Evolutionary conservation across 129 eudicot genomes (phyloP).

Genomic region (Apium graveolens): DNA sequence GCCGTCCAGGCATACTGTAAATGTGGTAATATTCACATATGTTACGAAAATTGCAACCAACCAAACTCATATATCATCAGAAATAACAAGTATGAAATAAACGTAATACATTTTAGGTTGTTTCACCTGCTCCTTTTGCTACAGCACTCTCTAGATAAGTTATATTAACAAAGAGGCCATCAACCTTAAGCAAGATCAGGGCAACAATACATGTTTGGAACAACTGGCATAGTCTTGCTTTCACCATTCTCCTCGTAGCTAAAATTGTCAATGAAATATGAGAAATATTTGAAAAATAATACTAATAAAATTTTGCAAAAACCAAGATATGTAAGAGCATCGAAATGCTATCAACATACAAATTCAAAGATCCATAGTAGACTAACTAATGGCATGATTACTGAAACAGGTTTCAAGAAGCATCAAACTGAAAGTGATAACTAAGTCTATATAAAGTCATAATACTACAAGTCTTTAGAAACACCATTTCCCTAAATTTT

Average conservation of each 20-base stretch:
- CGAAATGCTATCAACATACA: neutral
- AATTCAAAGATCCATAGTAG: neutral
- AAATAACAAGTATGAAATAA: neutral
- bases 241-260: conserved; percentile 31
- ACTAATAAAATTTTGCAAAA: neutral
- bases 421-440: neutral
- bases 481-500: neutral
- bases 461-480: neutral
- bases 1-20: conserved; percentile 89
- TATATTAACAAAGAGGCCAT: conserved; percentile 52
- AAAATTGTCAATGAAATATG: neutral
- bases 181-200: conserved; percentile 32
- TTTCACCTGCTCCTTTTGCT: conserved; percentile 87
- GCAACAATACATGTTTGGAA: conserved; percentile 23
- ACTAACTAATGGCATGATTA: neutral
- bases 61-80: neutral
- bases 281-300: neutral
- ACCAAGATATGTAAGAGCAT: neutral
- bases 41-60: neutral
- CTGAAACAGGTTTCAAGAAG: neutral
- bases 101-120: neutral
- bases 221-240: conserved; percentile 23
- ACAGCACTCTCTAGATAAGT: conserved; percentile 70
- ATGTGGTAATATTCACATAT: neutral
- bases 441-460: neutral